Conservation (phyloP, 257 asterid genomes). For the Lantana camara region DNA sequence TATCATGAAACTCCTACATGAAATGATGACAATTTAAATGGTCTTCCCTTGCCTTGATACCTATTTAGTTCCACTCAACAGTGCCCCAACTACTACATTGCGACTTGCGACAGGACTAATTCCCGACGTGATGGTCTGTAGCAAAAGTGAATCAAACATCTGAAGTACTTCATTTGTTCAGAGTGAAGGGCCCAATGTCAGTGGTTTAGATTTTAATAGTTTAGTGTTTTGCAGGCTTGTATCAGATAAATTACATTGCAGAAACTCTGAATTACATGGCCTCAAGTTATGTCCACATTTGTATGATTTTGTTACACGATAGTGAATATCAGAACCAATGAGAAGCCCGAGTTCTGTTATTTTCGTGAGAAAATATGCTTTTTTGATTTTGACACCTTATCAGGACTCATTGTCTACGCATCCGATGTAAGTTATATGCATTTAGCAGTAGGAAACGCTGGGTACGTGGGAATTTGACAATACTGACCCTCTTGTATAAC, state of each 20-base stretch:
- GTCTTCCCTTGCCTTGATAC: not conserved
- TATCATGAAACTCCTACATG: conserved; percentile 1
- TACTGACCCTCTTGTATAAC: not conserved
- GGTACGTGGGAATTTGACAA: not conserved
- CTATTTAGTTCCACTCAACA: not conserved
- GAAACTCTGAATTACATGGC: not conserved
- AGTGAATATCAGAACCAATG: not conserved
- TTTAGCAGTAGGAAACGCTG: not conserved
- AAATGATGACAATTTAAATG: conserved; percentile 5
- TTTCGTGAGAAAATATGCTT: not conserved
- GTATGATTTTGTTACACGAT: not conserved
- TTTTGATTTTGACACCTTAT: not conserved
- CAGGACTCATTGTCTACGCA: not conserved
- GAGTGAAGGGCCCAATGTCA: not conserved
- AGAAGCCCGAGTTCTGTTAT: not conserved
- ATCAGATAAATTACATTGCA: not conserved
- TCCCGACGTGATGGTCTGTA: not conserved
- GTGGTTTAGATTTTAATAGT: not conserved
- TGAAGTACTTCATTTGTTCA: not conserved
- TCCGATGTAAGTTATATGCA: not conserved
- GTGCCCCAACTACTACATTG: conserved; percentile 2
- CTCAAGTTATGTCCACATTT: not conserved
- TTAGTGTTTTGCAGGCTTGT: not conserved
- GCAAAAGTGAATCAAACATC: conserved; percentile 12
- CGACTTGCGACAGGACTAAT: not conserved